Evolutionary conservation across 345 rosid species (phyloP), one percentile per base, ranked within the genome.

Genomic region (Aethionema arabicum): DNA sequence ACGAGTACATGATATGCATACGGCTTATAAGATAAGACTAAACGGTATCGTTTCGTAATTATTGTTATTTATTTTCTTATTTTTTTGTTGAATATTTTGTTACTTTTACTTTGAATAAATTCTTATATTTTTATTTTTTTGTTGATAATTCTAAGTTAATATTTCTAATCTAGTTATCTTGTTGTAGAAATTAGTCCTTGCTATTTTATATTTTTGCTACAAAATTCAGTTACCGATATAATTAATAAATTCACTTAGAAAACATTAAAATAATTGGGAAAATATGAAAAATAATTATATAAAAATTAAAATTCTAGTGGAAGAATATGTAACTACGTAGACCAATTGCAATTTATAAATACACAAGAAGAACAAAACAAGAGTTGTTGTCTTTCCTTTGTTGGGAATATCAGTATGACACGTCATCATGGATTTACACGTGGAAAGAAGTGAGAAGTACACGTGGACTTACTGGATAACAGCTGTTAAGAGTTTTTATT

Each of bases 361-460:
- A 40, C 57, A 56, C 66, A 52, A 8, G 54, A 59, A 40, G 60
- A 60, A 59, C 33, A 30, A 35, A 29, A 52, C 66, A 43, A 44
- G 66, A 44, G 66, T 69, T 31, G 68, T 69, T 69, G 68, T 69
- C 61, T 69, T 61, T 61, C 62, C 11, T 41, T 33, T 40, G 36
- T 67, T 57, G 9, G 48, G 7, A 60, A 60, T 10, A 52, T 38
- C 8, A 61, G 11, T 36, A 11, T 61, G 56, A 46, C 56, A 69
- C 56, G 67, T 61, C 57, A 61, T 21, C 5, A 11, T 0, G 16
- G 1, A 11, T 0, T 0, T 7, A 47, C 13, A 69, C 63, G 73
- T 69, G 73, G 56, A 10, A 6, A 4, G 0, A 14, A 0, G 3
- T 8, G 4, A 16, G 0, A 3, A 8, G 0, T 9, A 61, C 57